These are phyloP conservation scores for Oropetium thomaeum DNA, from an alignment of 176 grass and related monocot genomes.

Conservation along the genomic window DNA sequence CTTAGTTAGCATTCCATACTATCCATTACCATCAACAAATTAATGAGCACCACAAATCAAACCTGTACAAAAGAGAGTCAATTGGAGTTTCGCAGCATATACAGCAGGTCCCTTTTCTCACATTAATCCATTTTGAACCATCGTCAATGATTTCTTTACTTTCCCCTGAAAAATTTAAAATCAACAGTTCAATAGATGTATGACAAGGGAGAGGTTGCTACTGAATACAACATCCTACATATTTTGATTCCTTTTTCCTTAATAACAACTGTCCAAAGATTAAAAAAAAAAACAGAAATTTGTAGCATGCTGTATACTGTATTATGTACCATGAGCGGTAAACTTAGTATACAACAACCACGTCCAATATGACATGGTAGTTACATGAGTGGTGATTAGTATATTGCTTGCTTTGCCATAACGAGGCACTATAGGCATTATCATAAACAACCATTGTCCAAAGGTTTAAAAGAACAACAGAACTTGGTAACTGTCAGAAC, in stretches of 20 bases:
- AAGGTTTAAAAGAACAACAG: too few relatives aligned
- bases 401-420: too few relatives aligned
- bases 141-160: conserved; percentile 58
- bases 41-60: not conserved
- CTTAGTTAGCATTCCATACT: not conserved
- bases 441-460: too few relatives aligned
- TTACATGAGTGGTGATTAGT: too few relatives aligned
- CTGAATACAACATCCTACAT: not conserved
- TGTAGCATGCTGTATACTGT: too few relatives aligned
- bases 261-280: not conserved
- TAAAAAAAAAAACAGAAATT: not conserved
- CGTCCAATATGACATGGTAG: too few relatives aligned
- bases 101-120: conserved; percentile 87
- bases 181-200: not conserved
- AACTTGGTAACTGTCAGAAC: too few relatives aligned
- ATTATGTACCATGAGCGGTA: too few relatives aligned
- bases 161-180: conserved; percentile 45
- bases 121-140: conserved; percentile 84
- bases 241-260: not conserved
- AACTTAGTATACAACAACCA: too few relatives aligned
- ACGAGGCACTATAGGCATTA: too few relatives aligned
- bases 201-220: not conserved
- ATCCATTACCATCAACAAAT: not conserved
- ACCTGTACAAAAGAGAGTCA: conserved; percentile 97
- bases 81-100: conserved; percentile 85